A percentile compares a stretch with the other conserved stretches of the same genome.
These are phyloP conservation scores for Ophiosphaerella narmari DNA, from an alignment of 2,329 filamentous ascomycete genomes.

Conservation along the genomic window DNA sequence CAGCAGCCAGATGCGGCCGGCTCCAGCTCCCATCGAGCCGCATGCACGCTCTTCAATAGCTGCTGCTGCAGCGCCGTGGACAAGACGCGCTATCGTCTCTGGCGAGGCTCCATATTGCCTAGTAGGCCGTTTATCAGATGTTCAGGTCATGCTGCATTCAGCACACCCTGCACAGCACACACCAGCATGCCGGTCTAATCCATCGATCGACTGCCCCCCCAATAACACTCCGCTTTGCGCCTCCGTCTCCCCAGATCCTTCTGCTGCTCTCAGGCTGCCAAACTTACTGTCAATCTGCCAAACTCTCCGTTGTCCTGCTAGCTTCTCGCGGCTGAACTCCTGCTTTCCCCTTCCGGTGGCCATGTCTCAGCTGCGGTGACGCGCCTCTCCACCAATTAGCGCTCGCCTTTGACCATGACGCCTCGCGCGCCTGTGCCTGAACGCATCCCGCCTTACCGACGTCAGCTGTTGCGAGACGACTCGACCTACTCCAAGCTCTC, in stretches of 20 bases:
- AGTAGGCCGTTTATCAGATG: constrained; percentile 16
- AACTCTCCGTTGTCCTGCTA: constrained; percentile 15
- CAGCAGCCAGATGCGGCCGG: no score
- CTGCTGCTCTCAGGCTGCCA: not conserved
- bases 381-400: constrained; percentile 31
- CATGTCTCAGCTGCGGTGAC: constrained; percentile 32
- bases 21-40: no score
- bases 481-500: constrained; percentile 43
- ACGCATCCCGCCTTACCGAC: constrained; percentile 22
- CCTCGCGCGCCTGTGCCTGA: constrained; percentile 30
- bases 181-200: not conserved
- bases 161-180: constrained; percentile 10
- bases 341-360: not conserved
- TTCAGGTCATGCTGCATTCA: constrained; percentile 19
- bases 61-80: no score
- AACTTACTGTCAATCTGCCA: not conserved
- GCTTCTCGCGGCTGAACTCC: constrained; percentile 10
- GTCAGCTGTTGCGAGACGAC: constrained; percentile 34
- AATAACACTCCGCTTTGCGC: constrained; percentile 7
- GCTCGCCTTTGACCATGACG: constrained; percentile 30
- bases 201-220: constrained; percentile 4
- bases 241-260: not conserved
- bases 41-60: no score
- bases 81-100: not conserved
- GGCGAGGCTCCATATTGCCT: constrained; percentile 6